Percentiles rank a stretch among this genome's conserved stretches.
Evolutionary conservation across 2,329 filamentous ascomycete genomes (phyloP).

Genomic region (Scedosporium apiospermum): DNA sequence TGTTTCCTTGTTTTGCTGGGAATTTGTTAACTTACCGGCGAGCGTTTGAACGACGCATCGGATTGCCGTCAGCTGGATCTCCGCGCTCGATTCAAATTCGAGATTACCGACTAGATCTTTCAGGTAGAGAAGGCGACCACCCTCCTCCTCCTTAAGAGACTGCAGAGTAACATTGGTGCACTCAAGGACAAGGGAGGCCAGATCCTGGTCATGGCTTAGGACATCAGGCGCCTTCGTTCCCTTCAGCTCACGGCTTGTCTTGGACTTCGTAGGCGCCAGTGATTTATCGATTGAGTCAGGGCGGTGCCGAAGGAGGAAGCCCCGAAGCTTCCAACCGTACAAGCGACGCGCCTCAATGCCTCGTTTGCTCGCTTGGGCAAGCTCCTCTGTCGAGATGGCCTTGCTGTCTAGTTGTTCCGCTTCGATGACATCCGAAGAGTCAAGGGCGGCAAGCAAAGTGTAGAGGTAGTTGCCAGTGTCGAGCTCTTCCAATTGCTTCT

Average conservation of each 20-base stretch:
- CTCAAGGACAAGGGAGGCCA: conserved; percentile 3
- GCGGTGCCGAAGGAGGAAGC: conserved; percentile 25
- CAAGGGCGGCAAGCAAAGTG: conserved; percentile 10
- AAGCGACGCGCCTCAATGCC: conserved; percentile 25
- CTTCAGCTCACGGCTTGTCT: not conserved
- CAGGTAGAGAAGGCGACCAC: conserved; percentile 27
- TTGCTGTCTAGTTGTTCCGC: conserved; percentile 6
- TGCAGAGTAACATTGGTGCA: conserved; percentile 1
- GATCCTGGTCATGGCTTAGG: not conserved
- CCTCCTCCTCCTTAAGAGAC: not conserved
- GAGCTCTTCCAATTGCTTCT: conserved; percentile 3
- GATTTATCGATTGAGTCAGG: conserved; percentile 5
- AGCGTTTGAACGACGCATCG: conserved; percentile 30
- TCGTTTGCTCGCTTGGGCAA: conserved; percentile 24
- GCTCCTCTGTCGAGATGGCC: conserved; percentile 17
- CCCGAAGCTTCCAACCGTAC: conserved; percentile 35
- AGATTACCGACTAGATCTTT: conserved; percentile 24
- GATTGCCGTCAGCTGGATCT: conserved; percentile 34
- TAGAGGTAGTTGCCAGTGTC: conserved; percentile 6
- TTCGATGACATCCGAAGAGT: conserved; percentile 6
- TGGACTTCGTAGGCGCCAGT: not conserved
- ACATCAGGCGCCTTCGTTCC: not conserved
- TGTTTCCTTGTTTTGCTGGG: not conserved
- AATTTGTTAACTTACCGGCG: conserved; percentile 20
- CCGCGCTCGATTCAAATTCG: conserved; percentile 18